Base-by-base conservation (phyloP, 179 eudicot genomes). In the Amaranthus tricolor region DNA sequence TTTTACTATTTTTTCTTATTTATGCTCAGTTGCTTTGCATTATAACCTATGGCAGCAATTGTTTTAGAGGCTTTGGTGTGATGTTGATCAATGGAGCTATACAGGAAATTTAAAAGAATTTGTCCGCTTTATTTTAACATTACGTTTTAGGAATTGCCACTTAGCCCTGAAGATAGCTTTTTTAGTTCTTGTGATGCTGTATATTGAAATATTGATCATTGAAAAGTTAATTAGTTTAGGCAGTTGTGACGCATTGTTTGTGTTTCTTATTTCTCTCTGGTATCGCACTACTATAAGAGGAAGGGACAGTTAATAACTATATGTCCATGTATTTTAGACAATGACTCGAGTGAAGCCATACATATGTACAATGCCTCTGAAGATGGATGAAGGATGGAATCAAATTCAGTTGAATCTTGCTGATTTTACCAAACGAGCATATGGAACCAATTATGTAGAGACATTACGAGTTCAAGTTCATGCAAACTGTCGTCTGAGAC, bases 351-450 rank as follows among this genome's bases (percentile, higher is more conserved):
- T 95, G 76, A 93, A 95, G 75, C 99, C 99, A 50, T 95, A 82
- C 78, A 95, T 95, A 66, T 95, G 99, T 89, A 95, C 99, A 24
- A 95, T 95, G 99, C 99, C 99, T 40, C 86, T 95, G 85, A 89
- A 84, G 76, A 68, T 95, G 97, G 99, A 95, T 82, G 99, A 95
- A 65, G 99, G 96, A 52, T 95, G 99, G 99, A 95, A 95, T 80
- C 99, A 95, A 82, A 93, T 95, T 70, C 99, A 95, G 85, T 80
- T 95, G 80, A 95, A 95, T 81, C 95, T 95, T 50, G 84, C 92
- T 64, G 99, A 95, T 84, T 86, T 88, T 75, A 93, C 98, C 51
- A 84, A 93, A 77, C 84, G 99, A 65, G 99, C 99, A 54, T 95
- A 95, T 78, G 99, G 99, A 75, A 95, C 99, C 59, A 95, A 95